A percentile compares a stretch with the other conserved stretches of the same genome.
These are phyloP conservation scores for Syzygium jambos DNA, from an alignment of 345 rosid species.

Conservation along the genomic window DNA sequence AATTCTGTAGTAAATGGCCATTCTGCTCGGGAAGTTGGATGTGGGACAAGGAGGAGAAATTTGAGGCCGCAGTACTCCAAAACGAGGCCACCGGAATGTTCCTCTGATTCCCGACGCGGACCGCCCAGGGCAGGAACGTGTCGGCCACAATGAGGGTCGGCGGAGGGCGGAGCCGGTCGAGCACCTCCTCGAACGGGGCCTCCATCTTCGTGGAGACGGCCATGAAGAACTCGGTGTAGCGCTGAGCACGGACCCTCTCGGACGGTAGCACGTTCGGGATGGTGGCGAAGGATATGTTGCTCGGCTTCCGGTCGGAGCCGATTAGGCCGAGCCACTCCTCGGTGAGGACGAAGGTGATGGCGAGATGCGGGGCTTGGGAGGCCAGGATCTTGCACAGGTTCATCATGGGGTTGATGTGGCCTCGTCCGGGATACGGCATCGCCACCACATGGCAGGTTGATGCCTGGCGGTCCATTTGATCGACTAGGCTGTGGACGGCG, in stretches of 20 bases:
- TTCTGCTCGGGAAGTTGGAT: slow-evolving; percentile 11
- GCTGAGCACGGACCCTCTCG: slow-evolving; percentile 11
- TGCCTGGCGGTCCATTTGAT: not conserved
- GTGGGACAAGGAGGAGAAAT: slow-evolving; percentile 18
- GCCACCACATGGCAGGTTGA: slow-evolving; percentile 7
- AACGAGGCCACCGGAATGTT: slow-evolving; percentile 45
- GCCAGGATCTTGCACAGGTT: slow-evolving; percentile 19
- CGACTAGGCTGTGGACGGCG: not conserved
- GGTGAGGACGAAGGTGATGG: slow-evolving; percentile 18
- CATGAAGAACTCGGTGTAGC: slow-evolving; percentile 1
- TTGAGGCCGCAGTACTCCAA: slow-evolving; percentile 29
- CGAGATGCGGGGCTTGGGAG: slow-evolving; percentile 5
- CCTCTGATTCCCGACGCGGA: slow-evolving; percentile 18
- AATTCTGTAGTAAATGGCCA: slow-evolving; percentile 10
- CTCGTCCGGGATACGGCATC: slow-evolving; percentile 22
- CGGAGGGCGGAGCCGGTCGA: slow-evolving; percentile 12
- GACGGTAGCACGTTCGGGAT: slow-evolving; percentile 22
- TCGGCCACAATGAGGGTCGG: slow-evolving; percentile 24
- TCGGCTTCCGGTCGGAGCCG: slow-evolving; percentile 3
- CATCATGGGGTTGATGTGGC: slow-evolving; percentile 32
- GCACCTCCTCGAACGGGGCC: slow-evolving; percentile 5
- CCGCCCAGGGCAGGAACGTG: slow-evolving; percentile 22
- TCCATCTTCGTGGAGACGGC: slow-evolving; percentile 23
- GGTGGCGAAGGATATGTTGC: slow-evolving; percentile 4
- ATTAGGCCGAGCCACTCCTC: slow-evolving; percentile 21